These are phyloP conservation scores for Eimeria tenella DNA, from an alignment of 169 alveolate genomes.

Conservation along the genomic window DNA sequence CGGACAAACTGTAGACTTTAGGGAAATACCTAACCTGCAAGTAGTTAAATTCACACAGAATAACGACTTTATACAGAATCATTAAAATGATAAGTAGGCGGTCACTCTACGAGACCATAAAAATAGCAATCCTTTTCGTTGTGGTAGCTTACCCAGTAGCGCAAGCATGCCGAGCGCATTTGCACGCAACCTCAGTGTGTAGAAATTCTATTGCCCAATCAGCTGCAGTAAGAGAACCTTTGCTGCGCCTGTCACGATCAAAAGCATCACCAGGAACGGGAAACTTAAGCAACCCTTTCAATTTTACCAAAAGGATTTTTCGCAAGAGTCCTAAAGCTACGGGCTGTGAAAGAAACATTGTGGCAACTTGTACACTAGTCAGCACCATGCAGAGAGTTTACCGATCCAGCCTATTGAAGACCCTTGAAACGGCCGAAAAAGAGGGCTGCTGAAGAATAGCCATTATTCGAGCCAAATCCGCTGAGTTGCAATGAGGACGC, in stretches of 20 bases:
- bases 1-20: not conserved
- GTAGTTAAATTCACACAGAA: not conserved
- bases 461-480: constrained; percentile 66
- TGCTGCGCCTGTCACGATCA: not conserved
- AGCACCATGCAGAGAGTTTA: not conserved
- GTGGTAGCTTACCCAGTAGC: constrained; percentile 11
- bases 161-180: not conserved
- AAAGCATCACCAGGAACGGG: too few species aligned
- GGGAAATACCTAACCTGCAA: constrained; percentile 21
- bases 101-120: not conserved
- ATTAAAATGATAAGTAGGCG: not conserved
- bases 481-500: constrained; percentile 6
- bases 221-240: constrained; percentile 45
- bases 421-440: constrained; percentile 39
- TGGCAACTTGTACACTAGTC: not conserved
- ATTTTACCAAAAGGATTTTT: too few species aligned
- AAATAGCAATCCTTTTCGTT: not conserved
- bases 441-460: constrained; percentile 66
- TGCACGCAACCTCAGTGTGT: constrained; percentile 72
- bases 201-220: constrained; percentile 73
- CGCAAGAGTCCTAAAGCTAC: too few species aligned
- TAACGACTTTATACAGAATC: not conserved
- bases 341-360: not conserved
- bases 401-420: constrained; percentile 59
- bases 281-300: too few species aligned